Base-by-base conservation (phyloP, 75 land plant species). In the Adiantum capillusveneris region DNA sequence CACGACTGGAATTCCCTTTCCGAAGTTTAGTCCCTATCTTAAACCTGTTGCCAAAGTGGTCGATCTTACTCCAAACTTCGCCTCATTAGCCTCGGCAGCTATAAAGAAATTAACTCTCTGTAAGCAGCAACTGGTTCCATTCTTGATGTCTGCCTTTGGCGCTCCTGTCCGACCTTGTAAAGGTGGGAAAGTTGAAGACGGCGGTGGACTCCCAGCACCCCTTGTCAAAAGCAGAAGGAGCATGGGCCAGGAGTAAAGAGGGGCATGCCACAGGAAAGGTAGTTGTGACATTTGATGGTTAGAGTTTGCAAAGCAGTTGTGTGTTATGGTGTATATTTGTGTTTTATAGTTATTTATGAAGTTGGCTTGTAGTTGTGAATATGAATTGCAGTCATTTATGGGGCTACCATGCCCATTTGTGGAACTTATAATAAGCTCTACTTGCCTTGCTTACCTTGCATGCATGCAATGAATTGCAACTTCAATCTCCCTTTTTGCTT, bases 241-340 rank as follows among this genome's bases (percentile, higher is more conserved):
- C 86, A 14, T 83, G 86, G 86, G 74, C 72, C 21, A 76, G 63
- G 57, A 67, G 68, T 54, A 76, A 69, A 34, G 86, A 81, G 0
- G 80, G 86, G 9, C 86, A 81, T 63, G 80, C 86, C 1, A 80
- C 86, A 24, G 86, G 86, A 13, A 83, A 83, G 67, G 55, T 83
- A 13, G 41, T 81, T 18, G 68, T 83, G 2, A 53, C 25, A n/a
- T n/a, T n/a, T n/a, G n/a, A n/a, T n/a, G n/a, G n/a, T n/a, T n/a
- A n/a, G n/a, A n/a, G n/a, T n/a, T n/a, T n/a, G n/a, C n/a, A n/a
- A n/a, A n/a, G n/a, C n/a, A n/a, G n/a, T n/a, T n/a, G n/a, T n/a
- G n/a, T n/a, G n/a, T n/a, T n/a, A n/a, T n/a, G n/a, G n/a, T n/a
- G n/a, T n/a, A n/a, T n/a, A n/a, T n/a, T n/a, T n/a, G n/a, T n/a